Conservation (phyloP, 1,139 yeast genomes). For the Eremothecium gossypii region DNA sequence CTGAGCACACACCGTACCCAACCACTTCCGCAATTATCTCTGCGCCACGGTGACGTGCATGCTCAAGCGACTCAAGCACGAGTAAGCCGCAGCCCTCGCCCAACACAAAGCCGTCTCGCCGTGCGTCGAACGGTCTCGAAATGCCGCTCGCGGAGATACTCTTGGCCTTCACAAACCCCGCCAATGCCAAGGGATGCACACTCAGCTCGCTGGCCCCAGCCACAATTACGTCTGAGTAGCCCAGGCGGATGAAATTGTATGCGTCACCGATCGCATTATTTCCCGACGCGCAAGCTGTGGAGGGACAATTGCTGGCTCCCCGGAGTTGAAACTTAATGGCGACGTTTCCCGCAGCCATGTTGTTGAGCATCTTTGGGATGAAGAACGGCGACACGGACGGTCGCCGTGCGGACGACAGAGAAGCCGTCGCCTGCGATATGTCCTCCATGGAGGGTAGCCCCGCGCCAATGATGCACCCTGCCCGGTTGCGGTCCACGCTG, state of each 20-base stretch:
- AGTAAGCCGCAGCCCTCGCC: slow-evolving; percentile 89
- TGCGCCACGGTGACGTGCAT: slow-evolving; percentile 57
- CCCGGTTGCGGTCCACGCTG: slow-evolving; percentile 9
- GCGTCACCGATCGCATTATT: slow-evolving; percentile 93
- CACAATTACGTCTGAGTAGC: slow-evolving; percentile 77
- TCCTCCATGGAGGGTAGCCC: slow-evolving; percentile 90
- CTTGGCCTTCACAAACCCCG: slow-evolving; percentile 88
- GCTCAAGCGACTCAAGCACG: slow-evolving; percentile 66
- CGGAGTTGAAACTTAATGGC: slow-evolving; percentile 65
- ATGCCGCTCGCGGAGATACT: slow-evolving; percentile 62
- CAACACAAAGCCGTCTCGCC: slow-evolving; percentile 79
- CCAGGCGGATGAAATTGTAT: slow-evolving; percentile 63
- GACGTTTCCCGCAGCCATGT: slow-evolving; percentile 93
- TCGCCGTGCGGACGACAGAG: slow-evolving; percentile 48
- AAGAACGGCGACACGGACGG: slow-evolving; percentile 75
- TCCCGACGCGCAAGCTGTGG: slow-evolving; percentile 98
- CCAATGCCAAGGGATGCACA: slow-evolving; percentile 76
- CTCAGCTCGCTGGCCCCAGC: slow-evolving; percentile 93
- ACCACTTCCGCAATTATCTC: slow-evolving; percentile 69
- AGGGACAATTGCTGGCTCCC: slow-evolving; percentile 83
- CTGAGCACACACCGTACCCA: slow-evolving; percentile 90
- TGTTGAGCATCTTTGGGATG: slow-evolving; percentile 72
- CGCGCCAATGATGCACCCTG: slow-evolving; percentile 83
- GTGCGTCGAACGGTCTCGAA: slow-evolving; percentile 79
- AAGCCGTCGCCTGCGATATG: slow-evolving; percentile 42